A percentile compares a stretch with the other conserved stretches of the same genome.
Evolutionary conservation across 169 alveolate species (phyloP).

Genomic region (Blepharisma undulans): DNA sequence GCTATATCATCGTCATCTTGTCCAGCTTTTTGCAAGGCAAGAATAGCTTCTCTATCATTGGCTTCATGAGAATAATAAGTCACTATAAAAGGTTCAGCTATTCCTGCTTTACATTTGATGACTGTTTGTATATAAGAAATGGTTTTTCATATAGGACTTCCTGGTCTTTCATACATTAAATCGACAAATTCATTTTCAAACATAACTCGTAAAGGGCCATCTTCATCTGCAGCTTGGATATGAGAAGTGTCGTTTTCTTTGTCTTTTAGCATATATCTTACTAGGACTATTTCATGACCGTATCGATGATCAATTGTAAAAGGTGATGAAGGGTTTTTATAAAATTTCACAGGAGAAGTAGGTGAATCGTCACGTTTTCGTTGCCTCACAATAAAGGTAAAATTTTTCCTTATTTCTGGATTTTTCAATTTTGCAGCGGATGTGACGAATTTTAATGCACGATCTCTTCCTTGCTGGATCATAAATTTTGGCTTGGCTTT

Average conservation of each 20-base stretch:
- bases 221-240: constrained; percentile 12
- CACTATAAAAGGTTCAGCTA: constrained; percentile 9
- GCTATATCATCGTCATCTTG: background rate
- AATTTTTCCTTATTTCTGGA: constrained; percentile 3
- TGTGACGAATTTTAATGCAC: background rate
- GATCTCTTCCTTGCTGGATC: constrained; percentile 1
- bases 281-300: constrained; percentile 23
- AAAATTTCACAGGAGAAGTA: too few species aligned
- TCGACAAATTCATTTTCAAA: constrained; percentile 1
- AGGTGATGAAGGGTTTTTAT: background rate
- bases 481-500: background rate
- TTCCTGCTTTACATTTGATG: constrained; percentile 3
- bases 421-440: constrained; percentile 13
- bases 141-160: constrained; percentile 33
- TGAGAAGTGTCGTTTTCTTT: background rate
- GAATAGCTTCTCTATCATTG: background rate
- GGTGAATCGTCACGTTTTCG: constrained; percentile 7
- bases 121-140: constrained; percentile 33
- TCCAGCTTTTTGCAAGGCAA: background rate
- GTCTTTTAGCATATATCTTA: constrained; percentile 9
- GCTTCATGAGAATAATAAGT: constrained; percentile 18
- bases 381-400: background rate
- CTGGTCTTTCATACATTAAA: constrained; percentile 26
- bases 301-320: background rate
- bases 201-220: constrained; percentile 34